These are phyloP conservation scores for Penicillium subrubescens DNA, from an alignment of 495 filamentous ascomycete species.

Conservation along the genomic window DNA sequence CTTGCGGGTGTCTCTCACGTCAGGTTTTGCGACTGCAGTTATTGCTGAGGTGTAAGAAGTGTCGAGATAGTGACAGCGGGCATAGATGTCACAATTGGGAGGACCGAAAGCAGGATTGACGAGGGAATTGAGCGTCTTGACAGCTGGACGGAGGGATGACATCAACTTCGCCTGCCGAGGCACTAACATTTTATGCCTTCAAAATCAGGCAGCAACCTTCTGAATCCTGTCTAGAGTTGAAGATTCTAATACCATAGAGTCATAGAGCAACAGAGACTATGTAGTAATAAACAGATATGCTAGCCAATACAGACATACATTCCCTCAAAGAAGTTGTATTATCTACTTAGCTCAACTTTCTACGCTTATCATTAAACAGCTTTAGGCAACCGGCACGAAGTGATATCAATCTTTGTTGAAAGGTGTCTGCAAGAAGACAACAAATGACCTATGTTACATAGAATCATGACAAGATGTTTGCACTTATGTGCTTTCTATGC, in stretches of 20 bases:
- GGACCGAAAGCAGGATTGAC: slow-evolving; percentile 1
- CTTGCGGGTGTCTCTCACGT: not conserved
- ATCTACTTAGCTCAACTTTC: no score
- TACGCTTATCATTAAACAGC: no score
- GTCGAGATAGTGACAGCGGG: not conserved
- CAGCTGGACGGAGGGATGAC: slow-evolving; percentile 19
- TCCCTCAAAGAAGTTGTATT: no score
- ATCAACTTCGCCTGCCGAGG: slow-evolving; percentile 25
- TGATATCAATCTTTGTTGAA: no score
- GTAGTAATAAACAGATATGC: not conserved
- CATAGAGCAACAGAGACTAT: not conserved
- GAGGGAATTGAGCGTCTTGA: slow-evolving; percentile 4
- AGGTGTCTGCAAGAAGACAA: no score
- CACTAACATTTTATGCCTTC: slow-evolving; percentile 12
- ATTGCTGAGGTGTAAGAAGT: not conserved
- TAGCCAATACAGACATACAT: not conserved
- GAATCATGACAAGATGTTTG: no score
- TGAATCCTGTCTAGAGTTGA: no score
- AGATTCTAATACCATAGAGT: not conserved
- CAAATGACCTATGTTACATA: no score
- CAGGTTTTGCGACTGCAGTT: not conserved
- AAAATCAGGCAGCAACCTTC: not conserved
- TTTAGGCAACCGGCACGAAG: no score
- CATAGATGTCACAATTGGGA: not conserved
- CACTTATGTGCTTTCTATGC: not conserved